Evolutionary conservation across 73 alveolate species (phyloP).

Genomic region (Blepharisma japonicum): DNA sequence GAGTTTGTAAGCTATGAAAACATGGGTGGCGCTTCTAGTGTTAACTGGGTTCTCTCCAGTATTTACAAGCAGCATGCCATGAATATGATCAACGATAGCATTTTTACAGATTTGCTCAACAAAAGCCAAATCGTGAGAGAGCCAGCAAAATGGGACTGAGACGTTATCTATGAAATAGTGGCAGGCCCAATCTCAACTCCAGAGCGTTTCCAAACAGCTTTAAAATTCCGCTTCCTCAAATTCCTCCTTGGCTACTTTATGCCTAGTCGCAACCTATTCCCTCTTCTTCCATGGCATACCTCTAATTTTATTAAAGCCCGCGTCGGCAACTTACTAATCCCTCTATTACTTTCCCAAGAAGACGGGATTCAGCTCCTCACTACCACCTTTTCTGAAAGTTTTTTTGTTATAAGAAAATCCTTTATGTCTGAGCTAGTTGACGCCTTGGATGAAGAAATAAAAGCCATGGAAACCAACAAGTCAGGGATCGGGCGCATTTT

Average conservation of each 20-base stretch:
- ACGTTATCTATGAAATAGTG: background rate
- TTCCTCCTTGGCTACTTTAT: conserved; percentile 19
- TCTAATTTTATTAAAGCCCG: conserved; percentile 15
- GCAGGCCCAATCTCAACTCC: conserved; percentile 19
- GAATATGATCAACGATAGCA: background rate
- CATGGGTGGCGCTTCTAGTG: background rate
- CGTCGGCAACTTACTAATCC: background rate
- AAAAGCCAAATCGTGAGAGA: conserved; percentile 21
- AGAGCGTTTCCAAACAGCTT: background rate
- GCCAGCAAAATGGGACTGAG: conserved; percentile 32
- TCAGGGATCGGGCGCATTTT: background rate
- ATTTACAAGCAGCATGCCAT: conserved; percentile 7
- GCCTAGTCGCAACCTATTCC: conserved; percentile 18
- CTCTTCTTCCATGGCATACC: conserved; percentile 19
- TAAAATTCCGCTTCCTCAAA: background rate
- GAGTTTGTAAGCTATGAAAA: conserved; percentile 7
- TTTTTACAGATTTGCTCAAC: background rate
- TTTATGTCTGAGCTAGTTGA: conserved; percentile 10
- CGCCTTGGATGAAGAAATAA: conserved; percentile 22
- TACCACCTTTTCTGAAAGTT: conserved; percentile 24
- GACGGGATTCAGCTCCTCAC: background rate
- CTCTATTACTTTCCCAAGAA: conserved; percentile 25
- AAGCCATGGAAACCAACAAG: background rate
- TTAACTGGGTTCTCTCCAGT: background rate
- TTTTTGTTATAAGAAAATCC: conserved; percentile 19